Conservation (phyloP, 2,329 filamentous ascomycete species). For the Fragosphaeria purpurea region DNA sequence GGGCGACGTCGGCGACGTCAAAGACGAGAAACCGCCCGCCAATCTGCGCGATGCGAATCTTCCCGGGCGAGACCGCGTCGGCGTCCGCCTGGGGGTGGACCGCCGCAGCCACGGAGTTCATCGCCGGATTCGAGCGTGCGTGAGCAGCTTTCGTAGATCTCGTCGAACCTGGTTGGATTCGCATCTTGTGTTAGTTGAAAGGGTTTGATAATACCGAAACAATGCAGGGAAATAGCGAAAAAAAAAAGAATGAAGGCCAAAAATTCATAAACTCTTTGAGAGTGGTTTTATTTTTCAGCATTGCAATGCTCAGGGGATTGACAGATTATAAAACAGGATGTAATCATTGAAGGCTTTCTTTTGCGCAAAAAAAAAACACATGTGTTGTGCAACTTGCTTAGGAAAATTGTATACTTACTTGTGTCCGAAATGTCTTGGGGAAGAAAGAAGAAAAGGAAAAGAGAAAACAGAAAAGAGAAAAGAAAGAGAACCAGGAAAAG, state of each 20-base stretch:
- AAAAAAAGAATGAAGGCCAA: constrained; percentile 11
- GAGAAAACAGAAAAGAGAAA: constrained; percentile 8
- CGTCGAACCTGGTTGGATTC: no score
- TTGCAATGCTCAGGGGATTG: constrained; percentile 46
- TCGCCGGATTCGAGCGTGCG: background rate
- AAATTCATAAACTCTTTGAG: constrained; percentile 9
- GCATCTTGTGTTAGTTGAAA: no score
- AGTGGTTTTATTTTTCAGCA: constrained; percentile 23
- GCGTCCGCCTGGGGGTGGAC: background rate
- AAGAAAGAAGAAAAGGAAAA: background rate
- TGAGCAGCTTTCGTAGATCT: no score
- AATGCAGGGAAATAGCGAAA: constrained; percentile 16
- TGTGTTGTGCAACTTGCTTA: background rate
- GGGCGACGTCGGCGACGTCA: constrained; percentile 68
- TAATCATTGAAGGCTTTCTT: constrained; percentile 35
- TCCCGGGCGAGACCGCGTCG: constrained; percentile 26
- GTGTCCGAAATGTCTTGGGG: background rate
- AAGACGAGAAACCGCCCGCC: constrained; percentile 80
- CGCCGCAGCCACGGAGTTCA: background rate
- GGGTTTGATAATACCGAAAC: no score
- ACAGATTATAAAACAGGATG: constrained; percentile 41
- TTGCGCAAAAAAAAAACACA: background rate
- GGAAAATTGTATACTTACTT: constrained; percentile 6
- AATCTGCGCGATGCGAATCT: constrained; percentile 71
- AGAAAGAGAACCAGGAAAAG: background rate